Evolutionary conservation across 768 basidiomycete genomes (phyloP).

Genomic region (Pisolithus tinctorius): DNA sequence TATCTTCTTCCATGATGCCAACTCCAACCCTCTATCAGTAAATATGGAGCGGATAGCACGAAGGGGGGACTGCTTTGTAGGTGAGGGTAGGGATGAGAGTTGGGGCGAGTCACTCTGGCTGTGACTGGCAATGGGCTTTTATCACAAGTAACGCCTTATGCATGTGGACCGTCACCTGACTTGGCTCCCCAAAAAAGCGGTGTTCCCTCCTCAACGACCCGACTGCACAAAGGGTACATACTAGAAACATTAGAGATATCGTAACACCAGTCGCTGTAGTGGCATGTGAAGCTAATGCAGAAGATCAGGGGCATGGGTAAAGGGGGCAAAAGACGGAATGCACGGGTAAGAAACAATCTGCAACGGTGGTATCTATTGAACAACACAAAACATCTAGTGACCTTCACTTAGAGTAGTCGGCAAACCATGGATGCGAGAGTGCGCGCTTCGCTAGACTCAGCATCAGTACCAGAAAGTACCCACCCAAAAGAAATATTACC

Average conservation of each 20-base stretch:
- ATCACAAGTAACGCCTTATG: conserved; percentile 16
- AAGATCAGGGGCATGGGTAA: neutral
- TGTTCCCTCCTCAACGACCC: neutral
- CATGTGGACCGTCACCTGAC: conserved; percentile 16
- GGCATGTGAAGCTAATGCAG: conserved; percentile 1
- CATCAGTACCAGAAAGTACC: conserved; percentile 2
- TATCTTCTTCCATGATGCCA: conserved; percentile 48
- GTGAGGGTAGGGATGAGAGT: conserved; percentile 6
- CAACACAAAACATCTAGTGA: neutral
- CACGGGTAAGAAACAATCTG: neutral
- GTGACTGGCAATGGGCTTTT: conserved; percentile 31
- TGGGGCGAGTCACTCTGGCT: conserved; percentile 15
- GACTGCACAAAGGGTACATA: conserved; percentile 11
- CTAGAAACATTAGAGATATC: conserved; percentile 18
- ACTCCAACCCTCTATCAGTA: conserved; percentile 1
- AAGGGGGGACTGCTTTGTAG: too few species aligned
- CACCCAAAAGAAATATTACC: conserved; percentile 39
- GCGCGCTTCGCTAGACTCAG: conserved; percentile 47
- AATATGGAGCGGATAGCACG: conserved; percentile 8
- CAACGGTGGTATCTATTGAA: neutral
- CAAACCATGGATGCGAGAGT: conserved; percentile 42
- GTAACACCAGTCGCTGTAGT: conserved; percentile 10
- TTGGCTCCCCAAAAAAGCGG: neutral
- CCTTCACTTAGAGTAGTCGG: conserved; percentile 39
- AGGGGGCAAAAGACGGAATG: neutral